Conservation (phyloP, 176 grass and related monocot genomes). For the Carex scoparia region DNA sequence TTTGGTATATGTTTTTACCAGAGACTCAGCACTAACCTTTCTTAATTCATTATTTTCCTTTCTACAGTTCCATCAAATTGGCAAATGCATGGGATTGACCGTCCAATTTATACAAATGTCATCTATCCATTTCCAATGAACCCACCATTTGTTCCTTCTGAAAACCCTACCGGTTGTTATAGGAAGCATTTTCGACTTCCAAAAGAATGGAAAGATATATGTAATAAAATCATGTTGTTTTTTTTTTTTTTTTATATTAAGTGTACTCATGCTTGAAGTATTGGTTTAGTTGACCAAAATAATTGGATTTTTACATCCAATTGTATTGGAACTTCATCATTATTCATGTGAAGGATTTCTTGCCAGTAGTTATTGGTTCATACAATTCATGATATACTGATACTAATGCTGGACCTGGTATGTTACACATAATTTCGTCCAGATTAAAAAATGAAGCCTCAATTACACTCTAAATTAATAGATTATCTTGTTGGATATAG, state of each 20-base stretch:
- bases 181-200: constrained; percentile 76
- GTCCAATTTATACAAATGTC: constrained; percentile 76
- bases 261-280: not conserved
- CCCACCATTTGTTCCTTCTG: constrained; percentile 71
- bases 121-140: constrained; percentile 79
- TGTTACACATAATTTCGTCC: not conserved
- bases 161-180: constrained; percentile 92
- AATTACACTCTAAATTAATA: not conserved
- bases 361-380: not conserved
- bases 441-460: not conserved
- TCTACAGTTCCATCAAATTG: constrained; percentile 88
- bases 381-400: not conserved
- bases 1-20: not conserved
- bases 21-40: not conserved
- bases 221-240: not conserved
- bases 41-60: not conserved
- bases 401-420: not conserved
- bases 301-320: not conserved
- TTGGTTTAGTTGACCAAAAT: not conserved
- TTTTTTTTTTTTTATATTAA: not conserved
- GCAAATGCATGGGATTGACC: constrained; percentile 93
- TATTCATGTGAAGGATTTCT: not conserved
- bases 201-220: constrained; percentile 83
- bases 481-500: too few species aligned
- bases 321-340: not conserved